Percentiles rank a stretch among this genome's conserved stretches.
Conservation (phyloP, 2,329 filamentous ascomycete species). For the Polytolypa hystricis region DNA sequence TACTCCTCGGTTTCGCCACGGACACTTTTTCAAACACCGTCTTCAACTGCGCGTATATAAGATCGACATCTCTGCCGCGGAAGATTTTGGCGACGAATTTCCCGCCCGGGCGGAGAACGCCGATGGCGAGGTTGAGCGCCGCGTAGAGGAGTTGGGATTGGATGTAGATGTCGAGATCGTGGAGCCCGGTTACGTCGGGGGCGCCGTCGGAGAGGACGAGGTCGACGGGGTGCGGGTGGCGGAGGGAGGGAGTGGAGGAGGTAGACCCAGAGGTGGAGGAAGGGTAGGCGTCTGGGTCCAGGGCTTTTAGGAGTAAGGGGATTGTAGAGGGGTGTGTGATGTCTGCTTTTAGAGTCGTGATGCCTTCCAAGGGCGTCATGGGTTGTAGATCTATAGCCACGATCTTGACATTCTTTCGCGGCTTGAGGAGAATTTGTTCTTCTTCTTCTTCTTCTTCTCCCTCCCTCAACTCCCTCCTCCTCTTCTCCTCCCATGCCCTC, state of each 20-base stretch:
- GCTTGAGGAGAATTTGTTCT: slow-evolving; percentile 26
- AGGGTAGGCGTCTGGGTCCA: slow-evolving; percentile 60
- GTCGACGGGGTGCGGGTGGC: slow-evolving; percentile 69
- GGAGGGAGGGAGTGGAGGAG: slow-evolving; percentile 28
- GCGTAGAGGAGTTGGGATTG: slow-evolving; percentile 92
- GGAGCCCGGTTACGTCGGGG: slow-evolving; percentile 89
- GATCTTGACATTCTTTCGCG: slow-evolving; percentile 71
- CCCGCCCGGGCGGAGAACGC: slow-evolving; percentile 82
- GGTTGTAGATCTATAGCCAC: slow-evolving; percentile 93
- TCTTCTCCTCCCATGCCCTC: slow-evolving; percentile 75
- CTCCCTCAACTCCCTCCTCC: slow-evolving; percentile 45
- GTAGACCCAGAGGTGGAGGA: slow-evolving; percentile 25
- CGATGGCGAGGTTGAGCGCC: slow-evolving; percentile 83
- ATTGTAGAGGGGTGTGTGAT: slow-evolving; percentile 96
- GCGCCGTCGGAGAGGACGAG: slow-evolving; percentile 92
- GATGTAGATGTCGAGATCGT: slow-evolving; percentile 96
- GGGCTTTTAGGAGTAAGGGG: slow-evolving; percentile 70
- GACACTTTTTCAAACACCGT: slow-evolving; percentile 79
- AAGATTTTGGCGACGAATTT: slow-evolving; percentile 99
- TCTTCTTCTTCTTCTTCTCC: slow-evolving; percentile 18
- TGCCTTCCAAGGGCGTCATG: slow-evolving; percentile 86
- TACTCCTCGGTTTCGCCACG: slow-evolving; percentile 87
- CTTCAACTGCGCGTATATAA: slow-evolving; percentile 87
- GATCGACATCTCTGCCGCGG: slow-evolving; percentile 83
- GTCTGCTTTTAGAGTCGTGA: slow-evolving; percentile 83